Percentiles rank a stretch among this genome's conserved stretches.
Evolutionary conservation across 192 early-diverging fungal species (phyloP).

Genomic region (Backusella tuberculispora): DNA sequence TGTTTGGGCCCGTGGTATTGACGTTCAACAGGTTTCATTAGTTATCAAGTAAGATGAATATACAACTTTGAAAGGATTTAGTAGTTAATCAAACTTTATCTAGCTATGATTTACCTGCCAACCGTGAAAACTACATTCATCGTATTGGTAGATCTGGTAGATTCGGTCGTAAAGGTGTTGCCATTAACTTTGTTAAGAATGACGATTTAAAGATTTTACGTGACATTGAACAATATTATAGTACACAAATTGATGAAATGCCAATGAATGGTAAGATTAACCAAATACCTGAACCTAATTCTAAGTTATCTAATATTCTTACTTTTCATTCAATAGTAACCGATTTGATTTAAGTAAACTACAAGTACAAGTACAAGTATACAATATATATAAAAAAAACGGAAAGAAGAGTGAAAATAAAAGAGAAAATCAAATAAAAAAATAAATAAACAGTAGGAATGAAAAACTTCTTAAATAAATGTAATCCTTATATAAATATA

Average conservation of each 20-base stretch:
- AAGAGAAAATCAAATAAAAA: background rate
- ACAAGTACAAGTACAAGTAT: background rate
- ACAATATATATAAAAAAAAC: background rate
- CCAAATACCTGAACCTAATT: background rate
- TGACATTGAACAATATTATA: slow-evolving; percentile 99
- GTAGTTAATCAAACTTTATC: background rate
- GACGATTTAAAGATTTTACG: slow-evolving; percentile 92
- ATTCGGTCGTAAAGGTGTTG: slow-evolving; percentile 99
- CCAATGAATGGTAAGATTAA: slow-evolving; percentile 66
- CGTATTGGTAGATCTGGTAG: slow-evolving; percentile 97
- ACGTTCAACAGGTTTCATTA: slow-evolving; percentile 98
- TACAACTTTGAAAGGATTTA: background rate
- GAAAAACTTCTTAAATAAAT: background rate
- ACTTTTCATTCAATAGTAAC: background rate
- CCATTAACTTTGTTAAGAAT: slow-evolving; percentile 97
- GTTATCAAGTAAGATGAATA: slow-evolving; percentile 67
- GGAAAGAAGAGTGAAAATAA: no score
- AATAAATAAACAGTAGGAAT: background rate
- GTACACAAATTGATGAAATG: slow-evolving; percentile 97
- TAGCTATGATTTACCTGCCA: slow-evolving; percentile 91
- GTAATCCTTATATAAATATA: background rate
- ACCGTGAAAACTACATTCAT: slow-evolving; percentile 99
- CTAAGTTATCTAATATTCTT: background rate
- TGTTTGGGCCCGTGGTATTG: slow-evolving; percentile 98
- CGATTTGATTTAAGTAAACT: slow-evolving; percentile 20